Evolutionary conservation across 139 green algal species (phyloP).

Genomic region (Chlamydomonas applanata): DNA sequence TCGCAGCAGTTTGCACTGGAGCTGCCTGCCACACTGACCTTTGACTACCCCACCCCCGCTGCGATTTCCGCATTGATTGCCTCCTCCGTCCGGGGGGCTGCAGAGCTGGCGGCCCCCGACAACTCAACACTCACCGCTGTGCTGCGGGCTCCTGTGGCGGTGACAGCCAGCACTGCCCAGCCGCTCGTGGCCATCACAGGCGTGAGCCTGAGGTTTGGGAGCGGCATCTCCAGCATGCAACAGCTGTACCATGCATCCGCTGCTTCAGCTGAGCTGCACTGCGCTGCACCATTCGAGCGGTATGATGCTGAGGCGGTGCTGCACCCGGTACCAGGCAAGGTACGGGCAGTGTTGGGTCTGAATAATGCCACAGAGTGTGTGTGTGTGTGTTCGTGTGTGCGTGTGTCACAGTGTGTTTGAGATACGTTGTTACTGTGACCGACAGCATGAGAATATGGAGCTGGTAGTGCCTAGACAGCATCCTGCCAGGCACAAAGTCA

Average conservation of each 20-base stretch:
- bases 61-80: conserved; percentile 12
- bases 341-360: neutral
- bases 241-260: conserved; percentile 33
- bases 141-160: too few relatives aligned
- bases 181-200: conserved; percentile 35
- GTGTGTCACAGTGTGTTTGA: too few relatives aligned
- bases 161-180: neutral
- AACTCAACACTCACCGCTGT: too few relatives aligned
- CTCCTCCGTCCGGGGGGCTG: neutral
- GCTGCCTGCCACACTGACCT: conserved; percentile 73
- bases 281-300: conserved; percentile 42
- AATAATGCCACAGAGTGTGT: too few relatives aligned
- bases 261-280: conserved; percentile 60
- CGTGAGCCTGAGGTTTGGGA: conserved; percentile 37
- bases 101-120: neutral
- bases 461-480: too few relatives aligned
- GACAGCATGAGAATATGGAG: too few relatives aligned
- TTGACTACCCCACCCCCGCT: conserved; percentile 73
- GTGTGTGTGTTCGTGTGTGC: too few relatives aligned
- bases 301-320: conserved; percentile 63
- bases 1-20: conserved; percentile 54
- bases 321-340: neutral
- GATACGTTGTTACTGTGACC: too few relatives aligned
- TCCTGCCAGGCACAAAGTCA: too few relatives aligned
- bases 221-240: conserved; percentile 26